Percentiles rank a stretch among this genome's conserved stretches.
Evolutionary conservation across 2,329 filamentous ascomycete genomes (phyloP).

Genomic region (Domatiomyces globalis): DNA sequence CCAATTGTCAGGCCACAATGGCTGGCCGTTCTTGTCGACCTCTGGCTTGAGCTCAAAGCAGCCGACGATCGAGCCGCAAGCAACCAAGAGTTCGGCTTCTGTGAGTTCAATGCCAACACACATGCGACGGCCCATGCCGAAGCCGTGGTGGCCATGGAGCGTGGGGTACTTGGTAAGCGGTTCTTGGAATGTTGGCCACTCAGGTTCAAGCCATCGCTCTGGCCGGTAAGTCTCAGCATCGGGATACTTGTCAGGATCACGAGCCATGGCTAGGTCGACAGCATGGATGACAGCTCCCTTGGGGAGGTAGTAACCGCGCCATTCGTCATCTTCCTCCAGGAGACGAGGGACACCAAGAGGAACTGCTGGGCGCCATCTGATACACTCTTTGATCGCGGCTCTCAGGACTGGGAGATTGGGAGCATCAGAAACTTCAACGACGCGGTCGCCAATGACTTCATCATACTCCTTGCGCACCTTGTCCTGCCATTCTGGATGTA

Average conservation of each 20-base stretch:
- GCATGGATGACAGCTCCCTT: conserved; percentile 35
- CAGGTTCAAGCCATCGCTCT: conserved; percentile 20
- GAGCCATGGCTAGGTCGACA: conserved; percentile 24
- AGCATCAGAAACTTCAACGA: conserved; percentile 32
- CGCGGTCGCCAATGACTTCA: conserved; percentile 28
- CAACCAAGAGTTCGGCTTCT: conserved; percentile 18
- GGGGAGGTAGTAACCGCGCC: conserved; percentile 35
- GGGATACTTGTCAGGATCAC: conserved; percentile 20
- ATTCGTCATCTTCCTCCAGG: conserved; percentile 38
- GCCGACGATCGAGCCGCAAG: conserved; percentile 18
- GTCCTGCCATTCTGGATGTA: conserved; percentile 36
- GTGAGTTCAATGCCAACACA: conserved; percentile 20
- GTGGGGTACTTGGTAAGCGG: conserved; percentile 21
- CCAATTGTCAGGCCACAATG: conserved; percentile 13
- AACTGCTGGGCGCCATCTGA: conserved; percentile 37
- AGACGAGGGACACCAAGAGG: conserved; percentile 37
- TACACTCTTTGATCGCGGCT: conserved; percentile 30
- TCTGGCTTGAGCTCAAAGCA: conserved; percentile 17
- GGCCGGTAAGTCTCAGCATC: conserved; percentile 20
- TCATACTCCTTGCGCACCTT: conserved; percentile 35
- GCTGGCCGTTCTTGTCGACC: conserved; percentile 16
- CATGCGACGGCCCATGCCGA: conserved; percentile 21
- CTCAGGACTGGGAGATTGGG: conserved; percentile 26
- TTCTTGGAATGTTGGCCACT: conserved; percentile 21
- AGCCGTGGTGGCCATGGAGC: conserved; percentile 18